Percentiles rank a stretch among this genome's conserved stretches.
Conservation (phyloP, 129 eudicot species). For the Smallanthus sonchifolius region DNA sequence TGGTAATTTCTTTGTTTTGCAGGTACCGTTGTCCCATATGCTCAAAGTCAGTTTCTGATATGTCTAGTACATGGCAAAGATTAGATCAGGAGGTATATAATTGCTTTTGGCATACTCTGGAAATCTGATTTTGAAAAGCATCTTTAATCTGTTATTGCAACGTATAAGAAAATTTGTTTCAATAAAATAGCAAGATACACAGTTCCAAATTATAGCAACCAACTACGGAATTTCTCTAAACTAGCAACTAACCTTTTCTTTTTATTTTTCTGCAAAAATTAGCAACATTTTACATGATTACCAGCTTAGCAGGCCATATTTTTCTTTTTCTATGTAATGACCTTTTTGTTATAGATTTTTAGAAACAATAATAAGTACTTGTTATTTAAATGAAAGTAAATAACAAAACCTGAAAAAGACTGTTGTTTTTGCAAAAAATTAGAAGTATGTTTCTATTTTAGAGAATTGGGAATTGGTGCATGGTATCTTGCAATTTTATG, state of each 20-base stretch:
- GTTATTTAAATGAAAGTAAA: background rate
- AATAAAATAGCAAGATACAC: background rate
- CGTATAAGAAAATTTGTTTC: background rate
- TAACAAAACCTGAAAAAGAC: background rate
- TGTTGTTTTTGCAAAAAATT: background rate
- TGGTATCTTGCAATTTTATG: background rate
- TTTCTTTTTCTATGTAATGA: background rate
- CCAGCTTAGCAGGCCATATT: background rate
- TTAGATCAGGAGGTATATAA: slow-evolving; percentile 69
- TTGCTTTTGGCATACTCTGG: background rate
- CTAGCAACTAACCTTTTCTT: background rate
- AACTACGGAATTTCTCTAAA: background rate
- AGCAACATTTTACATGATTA: too few species aligned
- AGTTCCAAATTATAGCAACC: background rate
- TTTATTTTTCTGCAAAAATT: too few species aligned
- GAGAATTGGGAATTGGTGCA: background rate
- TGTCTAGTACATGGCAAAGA: slow-evolving; percentile 61
- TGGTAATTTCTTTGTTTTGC: slow-evolving; percentile 7
- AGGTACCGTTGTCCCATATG: slow-evolving; percentile 98
- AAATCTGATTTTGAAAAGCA: background rate
- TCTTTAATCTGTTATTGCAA: background rate
- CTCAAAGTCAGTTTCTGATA: slow-evolving; percentile 56
- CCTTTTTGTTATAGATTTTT: background rate
- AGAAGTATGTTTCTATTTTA: background rate
- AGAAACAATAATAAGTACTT: background rate